These are phyloP conservation scores for Astathelohania contejeani DNA, from an alignment of 371 early-diverging fungal genomes.

Conservation along the genomic window DNA sequence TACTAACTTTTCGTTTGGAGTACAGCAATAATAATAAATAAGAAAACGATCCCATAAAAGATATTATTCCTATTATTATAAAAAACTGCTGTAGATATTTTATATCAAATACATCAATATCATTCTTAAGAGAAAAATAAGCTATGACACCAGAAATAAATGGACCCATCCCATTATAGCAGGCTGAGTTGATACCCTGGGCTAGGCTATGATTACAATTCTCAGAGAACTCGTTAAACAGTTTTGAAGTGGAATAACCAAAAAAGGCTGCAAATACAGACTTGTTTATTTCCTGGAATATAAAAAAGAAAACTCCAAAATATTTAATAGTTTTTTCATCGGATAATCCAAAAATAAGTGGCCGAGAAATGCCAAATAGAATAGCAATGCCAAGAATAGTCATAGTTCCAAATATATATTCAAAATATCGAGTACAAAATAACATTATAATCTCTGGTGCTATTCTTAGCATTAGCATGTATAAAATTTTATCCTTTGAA, in stretches of 20 bases:
- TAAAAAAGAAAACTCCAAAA: neutral
- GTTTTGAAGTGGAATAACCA: conserved; percentile 15
- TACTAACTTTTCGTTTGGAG: too few species aligned
- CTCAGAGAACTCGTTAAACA: conserved; percentile 14
- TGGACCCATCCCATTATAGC: conserved; percentile 27
- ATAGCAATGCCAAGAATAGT: neutral
- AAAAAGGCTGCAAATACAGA: conserved; percentile 25
- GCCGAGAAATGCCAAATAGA: conserved; percentile 2
- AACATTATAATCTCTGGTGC: neutral
- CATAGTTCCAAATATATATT: conserved; percentile 1
- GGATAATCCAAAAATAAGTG: neutral
- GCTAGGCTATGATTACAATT: conserved; percentile 13
- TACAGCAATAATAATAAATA: too few species aligned
- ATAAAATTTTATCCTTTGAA: too few species aligned
- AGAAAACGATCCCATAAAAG: too few species aligned
- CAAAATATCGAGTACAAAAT: neutral
- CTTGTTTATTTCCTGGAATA: conserved; percentile 11
- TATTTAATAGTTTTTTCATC: neutral
- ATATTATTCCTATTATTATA: too few species aligned
- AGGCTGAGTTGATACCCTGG: conserved; percentile 21
- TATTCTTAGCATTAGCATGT: too few species aligned
- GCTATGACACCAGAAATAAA: conserved; percentile 21
- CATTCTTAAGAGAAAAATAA: conserved; percentile 7
- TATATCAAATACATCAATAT: too few species aligned
- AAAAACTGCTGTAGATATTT: too few species aligned